Evolutionary conservation across 2,329 filamentous ascomycete species (phyloP).

Genomic region (Fusarium poae): DNA sequence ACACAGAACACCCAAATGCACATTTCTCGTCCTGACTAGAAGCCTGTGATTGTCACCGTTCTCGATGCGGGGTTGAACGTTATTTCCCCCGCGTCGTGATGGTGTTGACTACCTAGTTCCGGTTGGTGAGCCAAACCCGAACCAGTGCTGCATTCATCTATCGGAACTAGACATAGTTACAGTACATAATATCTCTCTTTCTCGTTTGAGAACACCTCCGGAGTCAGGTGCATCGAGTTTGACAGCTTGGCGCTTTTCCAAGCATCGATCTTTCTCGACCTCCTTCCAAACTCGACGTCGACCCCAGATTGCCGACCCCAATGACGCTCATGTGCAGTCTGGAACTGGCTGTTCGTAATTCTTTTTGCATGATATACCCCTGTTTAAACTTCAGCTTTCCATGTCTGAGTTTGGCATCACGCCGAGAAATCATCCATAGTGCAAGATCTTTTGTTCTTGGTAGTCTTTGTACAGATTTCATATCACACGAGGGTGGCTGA

Average conservation of each 20-base stretch:
- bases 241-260: neutral
- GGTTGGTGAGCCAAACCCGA: slow-evolving; percentile 22
- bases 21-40: slow-evolving; percentile 13
- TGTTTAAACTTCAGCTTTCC: slow-evolving; percentile 13
- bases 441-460: slow-evolving; percentile 23
- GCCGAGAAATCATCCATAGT: slow-evolving; percentile 13
- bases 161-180: slow-evolving; percentile 11
- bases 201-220: slow-evolving; percentile 33
- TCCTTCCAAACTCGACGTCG: slow-evolving; percentile 20
- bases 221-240: slow-evolving; percentile 17
- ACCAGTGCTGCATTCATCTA: slow-evolving; percentile 20
- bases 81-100: slow-evolving; percentile 22
- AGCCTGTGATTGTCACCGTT: slow-evolving; percentile 39
- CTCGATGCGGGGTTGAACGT: slow-evolving; percentile 23
- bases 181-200: slow-evolving; percentile 10
- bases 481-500: slow-evolving; percentile 33
- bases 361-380: slow-evolving; percentile 10
- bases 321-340: slow-evolving; percentile 1
- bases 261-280: slow-evolving; percentile 3
- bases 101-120: slow-evolving; percentile 38
- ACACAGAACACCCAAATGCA: slow-evolving; percentile 10
- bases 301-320: slow-evolving; percentile 8
- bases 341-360: slow-evolving; percentile 16
- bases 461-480: slow-evolving; percentile 43
- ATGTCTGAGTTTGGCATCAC: slow-evolving; percentile 20